Evolutionary conservation across 2,329 filamentous ascomycete genomes (phyloP).

Genomic region (Fusarium tupiense): DNA sequence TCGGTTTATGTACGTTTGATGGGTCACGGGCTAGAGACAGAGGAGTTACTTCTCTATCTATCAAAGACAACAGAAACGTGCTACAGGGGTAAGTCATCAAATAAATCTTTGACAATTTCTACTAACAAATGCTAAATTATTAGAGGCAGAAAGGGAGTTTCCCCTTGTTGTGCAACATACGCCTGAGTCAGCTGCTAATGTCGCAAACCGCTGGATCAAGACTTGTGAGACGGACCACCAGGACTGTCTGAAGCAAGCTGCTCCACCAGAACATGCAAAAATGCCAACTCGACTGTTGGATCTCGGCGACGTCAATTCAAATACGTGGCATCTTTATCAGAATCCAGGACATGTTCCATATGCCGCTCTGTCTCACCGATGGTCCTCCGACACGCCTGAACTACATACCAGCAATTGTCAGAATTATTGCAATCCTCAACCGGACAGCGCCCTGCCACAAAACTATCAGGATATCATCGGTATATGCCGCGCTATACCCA

Average conservation of each 20-base stretch:
- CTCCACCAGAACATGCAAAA: not conserved
- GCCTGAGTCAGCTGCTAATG: fast-evolving
- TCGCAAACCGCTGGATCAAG: not conserved
- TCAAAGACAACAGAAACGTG: not conserved
- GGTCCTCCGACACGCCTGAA: fast-evolving
- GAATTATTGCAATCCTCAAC: not conserved
- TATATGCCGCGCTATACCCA: not conserved
- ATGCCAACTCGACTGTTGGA: not conserved
- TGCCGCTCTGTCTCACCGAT: not conserved
- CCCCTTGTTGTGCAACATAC: fast-evolving
- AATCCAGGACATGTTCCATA: not conserved
- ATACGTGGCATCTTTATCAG: not conserved
- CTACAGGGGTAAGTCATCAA: not conserved
- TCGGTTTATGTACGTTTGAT: fast-evolving
- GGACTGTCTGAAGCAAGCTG: fast-evolving
- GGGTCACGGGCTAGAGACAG: fast-evolving
- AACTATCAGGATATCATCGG: not conserved
- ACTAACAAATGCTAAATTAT: fast-evolving
- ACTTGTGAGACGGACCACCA: fast-evolving
- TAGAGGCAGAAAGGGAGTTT: not conserved
- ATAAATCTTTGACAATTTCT: fast-evolving
- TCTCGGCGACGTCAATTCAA: fast-evolving
- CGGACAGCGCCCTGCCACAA: not conserved
- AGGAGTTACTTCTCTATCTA: fast-evolving
- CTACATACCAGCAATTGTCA: fast-evolving